Evolutionary conservation across 768 basidiomycete species (phyloP), one percentile per base, ranked within the genome.

Genomic region (Boletus rubroflammeus): DNA sequence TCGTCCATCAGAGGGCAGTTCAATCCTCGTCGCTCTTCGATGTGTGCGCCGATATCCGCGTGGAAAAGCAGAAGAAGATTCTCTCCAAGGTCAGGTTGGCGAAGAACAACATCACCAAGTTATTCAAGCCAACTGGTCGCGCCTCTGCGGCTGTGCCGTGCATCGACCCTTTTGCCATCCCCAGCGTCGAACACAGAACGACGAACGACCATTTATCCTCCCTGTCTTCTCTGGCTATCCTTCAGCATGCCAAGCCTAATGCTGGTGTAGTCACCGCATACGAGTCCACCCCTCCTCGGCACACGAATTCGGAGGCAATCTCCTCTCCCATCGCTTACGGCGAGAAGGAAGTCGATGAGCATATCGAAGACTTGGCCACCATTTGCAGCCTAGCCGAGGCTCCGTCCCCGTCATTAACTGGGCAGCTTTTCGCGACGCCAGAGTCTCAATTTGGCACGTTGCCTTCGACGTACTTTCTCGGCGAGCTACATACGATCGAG

Each of bases 121-220:
- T 65, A 32, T 63, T 67, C 49, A 64, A 47, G 49, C 35, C 34
- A 14, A 32, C 42, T 19, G 13, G 38, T 36, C 51, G 46, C 29
- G 29, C 15, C 40, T 35, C 47, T 34, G 21, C n/a, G 19, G 21
- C 32, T 28, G 43, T 41, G 19, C 23, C 41, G 3, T 39, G 9
- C 36, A n/a, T 51, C 40, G 44, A 54, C 10, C n/a, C n/a, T 36
- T 23, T 29, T 19, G 41, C 31, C 26, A 21, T 26, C 35, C 29
- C 44, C 25, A 19, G 23, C 34, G 19, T 43, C 36, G 54, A 36
- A 15, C 23, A 17, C 28, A 1, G 9, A 13, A 9, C 15, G 2
- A 28, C 45, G 19, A 35, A 8, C 15, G 43, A 46, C 19, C 29
- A 40, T 35, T 26, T 13, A 15, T 11, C 34, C 17, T 0, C 34